Percentiles rank a stretch among this genome's conserved stretches.
Evolutionary conservation across 768 basidiomycete species (phyloP).

Genomic region (Tremella yokohamensis): DNA sequence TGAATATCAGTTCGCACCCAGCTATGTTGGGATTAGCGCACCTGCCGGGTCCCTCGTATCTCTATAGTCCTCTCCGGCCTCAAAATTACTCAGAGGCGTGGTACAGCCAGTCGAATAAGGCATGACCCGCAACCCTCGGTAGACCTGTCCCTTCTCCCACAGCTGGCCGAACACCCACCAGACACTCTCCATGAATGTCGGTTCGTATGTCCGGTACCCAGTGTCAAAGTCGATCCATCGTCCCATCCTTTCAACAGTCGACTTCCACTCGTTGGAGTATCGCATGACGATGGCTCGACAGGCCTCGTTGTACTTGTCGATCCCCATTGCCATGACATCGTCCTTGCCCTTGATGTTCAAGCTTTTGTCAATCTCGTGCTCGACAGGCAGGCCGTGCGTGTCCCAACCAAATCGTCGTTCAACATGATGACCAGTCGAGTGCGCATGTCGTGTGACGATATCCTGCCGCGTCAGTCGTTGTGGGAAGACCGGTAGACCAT

Average conservation of each 20-base stretch:
- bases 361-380: constrained; percentile 98
- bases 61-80: constrained; percentile 85
- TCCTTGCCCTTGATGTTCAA: constrained; percentile 85
- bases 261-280: constrained; percentile 88
- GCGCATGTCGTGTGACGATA: constrained; percentile 93
- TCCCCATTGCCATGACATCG: constrained; percentile 92
- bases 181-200: constrained; percentile 91
- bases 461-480: constrained; percentile 60
- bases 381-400: constrained; percentile 96
- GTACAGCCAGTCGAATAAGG: constrained; percentile 96
- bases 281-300: constrained; percentile 97
- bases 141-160: constrained; percentile 88
- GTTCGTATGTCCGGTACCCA: constrained; percentile 95
- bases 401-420: constrained; percentile 97
- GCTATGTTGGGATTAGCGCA: constrained; percentile 50
- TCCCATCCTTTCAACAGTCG: constrained; percentile 94
- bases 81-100: constrained; percentile 95
- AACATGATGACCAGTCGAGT: constrained; percentile 87
- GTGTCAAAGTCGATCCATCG: constrained; percentile 99
- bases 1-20: constrained; percentile 38
- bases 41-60: constrained; percentile 91
- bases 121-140: constrained; percentile 91
- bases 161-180: constrained; percentile 98
- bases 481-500: neutral
- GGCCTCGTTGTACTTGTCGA: constrained; percentile 95